Evolutionary conservation across 2,329 filamentous ascomycete species (phyloP).

Genomic region (Phaeosphaeria sp.): DNA sequence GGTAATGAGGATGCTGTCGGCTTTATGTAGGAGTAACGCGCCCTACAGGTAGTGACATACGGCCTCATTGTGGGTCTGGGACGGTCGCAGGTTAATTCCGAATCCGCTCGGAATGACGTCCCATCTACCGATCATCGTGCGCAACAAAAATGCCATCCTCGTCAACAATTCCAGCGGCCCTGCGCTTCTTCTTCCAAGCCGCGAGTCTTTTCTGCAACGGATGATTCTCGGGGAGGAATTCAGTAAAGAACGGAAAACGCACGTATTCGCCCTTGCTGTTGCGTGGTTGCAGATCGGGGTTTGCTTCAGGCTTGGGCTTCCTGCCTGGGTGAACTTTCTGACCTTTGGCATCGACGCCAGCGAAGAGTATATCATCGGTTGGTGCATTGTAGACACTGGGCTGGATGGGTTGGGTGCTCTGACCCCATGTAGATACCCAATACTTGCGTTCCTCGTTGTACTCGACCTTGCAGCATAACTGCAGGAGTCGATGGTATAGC

Average conservation of each 20-base stretch:
- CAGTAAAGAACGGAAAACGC: conserved; percentile 32
- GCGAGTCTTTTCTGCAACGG: conserved; percentile 27
- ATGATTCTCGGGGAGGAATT: conserved; percentile 23
- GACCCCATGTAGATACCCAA: conserved; percentile 39
- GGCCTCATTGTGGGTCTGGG: background rate
- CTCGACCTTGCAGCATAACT: conserved; percentile 51
- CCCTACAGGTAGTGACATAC: conserved; percentile 16
- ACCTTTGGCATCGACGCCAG: conserved; percentile 35
- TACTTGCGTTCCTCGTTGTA: conserved; percentile 40
- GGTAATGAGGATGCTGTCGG: background rate
- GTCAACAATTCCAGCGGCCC: conserved; percentile 8
- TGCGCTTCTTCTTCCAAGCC: conserved; percentile 26
- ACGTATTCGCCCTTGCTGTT: conserved; percentile 22
- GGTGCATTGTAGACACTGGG: conserved; percentile 20
- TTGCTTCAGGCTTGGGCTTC: conserved; percentile 1
- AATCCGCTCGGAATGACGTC: conserved; percentile 1
- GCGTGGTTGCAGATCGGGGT: conserved; percentile 14
- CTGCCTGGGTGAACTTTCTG: conserved; percentile 8
- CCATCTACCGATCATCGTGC: conserved; percentile 3
- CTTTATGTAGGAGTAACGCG: conserved; percentile 6
- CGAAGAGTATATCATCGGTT: conserved; percentile 33
- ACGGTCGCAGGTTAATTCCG: background rate
- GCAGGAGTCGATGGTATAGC: conserved; percentile 53
- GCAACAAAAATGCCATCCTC: conserved; percentile 6
- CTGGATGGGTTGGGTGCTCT: conserved; percentile 12